phyloP scores from a whole-genome alignment of 345 rosid genomes.

The Rhodamnia rubescens region DNA sequence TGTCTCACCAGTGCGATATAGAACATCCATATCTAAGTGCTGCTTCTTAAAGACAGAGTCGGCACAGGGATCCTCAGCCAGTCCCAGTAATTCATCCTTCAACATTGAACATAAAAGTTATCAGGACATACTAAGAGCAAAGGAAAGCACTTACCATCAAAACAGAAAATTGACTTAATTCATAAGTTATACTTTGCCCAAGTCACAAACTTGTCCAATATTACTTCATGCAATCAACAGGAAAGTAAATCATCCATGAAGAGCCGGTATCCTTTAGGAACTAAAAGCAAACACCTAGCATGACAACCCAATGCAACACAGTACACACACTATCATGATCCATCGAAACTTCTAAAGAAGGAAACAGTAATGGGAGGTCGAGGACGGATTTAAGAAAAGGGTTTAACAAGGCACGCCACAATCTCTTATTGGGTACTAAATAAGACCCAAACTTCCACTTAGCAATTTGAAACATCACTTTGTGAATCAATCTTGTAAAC shows the following conservation, averaged over 20 bases:
- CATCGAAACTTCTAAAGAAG: background rate
- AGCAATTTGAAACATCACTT: background rate
- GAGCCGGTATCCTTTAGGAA: background rate
- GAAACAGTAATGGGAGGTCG: background rate
- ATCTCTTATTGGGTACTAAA: background rate
- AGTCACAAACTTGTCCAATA: background rate
- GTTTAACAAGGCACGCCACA: background rate
- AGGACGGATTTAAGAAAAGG: background rate
- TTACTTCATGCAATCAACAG: background rate
- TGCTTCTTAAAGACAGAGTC: conserved; percentile 57
- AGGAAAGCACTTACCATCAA: background rate
- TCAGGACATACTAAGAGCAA: background rate
- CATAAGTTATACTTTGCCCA: background rate
- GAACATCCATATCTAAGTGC: conserved; percentile 57
- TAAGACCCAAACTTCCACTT: background rate
- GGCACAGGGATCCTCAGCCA: conserved; percentile 55
- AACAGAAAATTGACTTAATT: background rate
- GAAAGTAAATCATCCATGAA: background rate
- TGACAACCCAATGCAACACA: background rate
- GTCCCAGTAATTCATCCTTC: conserved; percentile 89
- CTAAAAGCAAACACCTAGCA: background rate
- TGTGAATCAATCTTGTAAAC: background rate
- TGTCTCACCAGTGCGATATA: conserved; percentile 78
- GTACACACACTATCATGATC: background rate
- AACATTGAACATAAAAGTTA: background rate